Evolutionary conservation across 805 yeast species (phyloP), one percentile per base, ranked within the genome.

Genomic region (Hanseniaspora thailandica): DNA sequence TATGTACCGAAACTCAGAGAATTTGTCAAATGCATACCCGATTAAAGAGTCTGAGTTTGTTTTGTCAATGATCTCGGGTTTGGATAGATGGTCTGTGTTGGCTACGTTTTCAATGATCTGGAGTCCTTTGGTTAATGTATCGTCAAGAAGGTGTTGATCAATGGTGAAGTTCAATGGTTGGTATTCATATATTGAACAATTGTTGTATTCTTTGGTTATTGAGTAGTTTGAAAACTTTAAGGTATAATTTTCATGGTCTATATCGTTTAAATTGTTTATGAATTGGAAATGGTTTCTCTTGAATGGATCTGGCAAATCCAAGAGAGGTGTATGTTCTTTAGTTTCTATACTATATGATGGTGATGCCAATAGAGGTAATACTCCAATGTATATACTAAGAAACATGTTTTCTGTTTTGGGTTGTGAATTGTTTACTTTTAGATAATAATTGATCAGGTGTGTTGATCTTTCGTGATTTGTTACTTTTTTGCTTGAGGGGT

Each of bases 171-270:
- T 26, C 13, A 19, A 15, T 5, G 17, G 19, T 5, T 15, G 43
- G 23, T 50, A 31, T 28, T 50, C 19, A 13, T 50, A 50, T 5
- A 50, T 43, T 3, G 30, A 19, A 17, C 54, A 50, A 10, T 30
- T 23, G 5, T 33, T 20, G 20, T 33, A 40, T 7, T 22, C n/a
- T 19, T 35, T 31, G 31, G 20, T 43, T 10, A 43, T 34, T 13
- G 8, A n/a, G 22, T 50, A 28, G 22, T 41, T 34, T 30, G 38
- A 19, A 19, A 15, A 9, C 3, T 25, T 12, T 13, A 49, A 9
- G 8, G 19, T 7, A 35, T 35, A 43, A 9, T 35, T 36, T 9
- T 39, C 25, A n/a, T 12, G 12, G 17, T 38, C 20, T n/a, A 47
- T 28, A 20, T 31, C 38, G 4, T 33, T 5, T n/a, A 43, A 10